Evolutionary conservation across 352 stramenopile genomes (phyloP).

Genomic region (Globisporangium sylvaticum): DNA sequence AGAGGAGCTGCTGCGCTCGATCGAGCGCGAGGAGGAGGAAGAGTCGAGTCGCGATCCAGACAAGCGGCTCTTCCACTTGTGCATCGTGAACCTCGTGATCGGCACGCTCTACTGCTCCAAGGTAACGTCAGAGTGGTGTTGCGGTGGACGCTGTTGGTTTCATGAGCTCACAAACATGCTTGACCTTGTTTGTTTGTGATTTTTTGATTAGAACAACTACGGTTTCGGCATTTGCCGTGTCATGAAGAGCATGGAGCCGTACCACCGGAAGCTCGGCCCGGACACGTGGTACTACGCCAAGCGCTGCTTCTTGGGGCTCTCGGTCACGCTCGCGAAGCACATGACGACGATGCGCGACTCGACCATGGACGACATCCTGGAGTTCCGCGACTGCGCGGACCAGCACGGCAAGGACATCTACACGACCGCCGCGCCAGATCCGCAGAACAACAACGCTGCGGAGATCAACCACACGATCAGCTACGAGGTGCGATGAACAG

Average conservation of each 20-base stretch:
- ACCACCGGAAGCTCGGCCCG: constrained; percentile 93
- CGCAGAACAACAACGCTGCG: constrained; percentile 24
- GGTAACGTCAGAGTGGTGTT: constrained; percentile 12
- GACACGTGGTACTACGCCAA: constrained; percentile 97
- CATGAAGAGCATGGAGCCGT: constrained; percentile 94
- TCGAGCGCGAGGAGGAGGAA: constrained; percentile 94
- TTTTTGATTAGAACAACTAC: constrained; percentile 84
- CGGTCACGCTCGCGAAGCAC: constrained; percentile 92
- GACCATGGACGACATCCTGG: constrained; percentile 92
- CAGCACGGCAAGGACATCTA: constrained; percentile 90
- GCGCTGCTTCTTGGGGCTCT: constrained; percentile 92
- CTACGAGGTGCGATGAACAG: constrained; percentile 66
- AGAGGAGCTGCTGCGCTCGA: constrained; percentile 92
- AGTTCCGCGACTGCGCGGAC: constrained; percentile 90
- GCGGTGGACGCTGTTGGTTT: neutral
- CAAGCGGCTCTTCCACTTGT: constrained; percentile 92
- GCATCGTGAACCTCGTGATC: constrained; percentile 97
- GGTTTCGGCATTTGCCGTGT: constrained; percentile 95
- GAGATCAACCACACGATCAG: constrained; percentile 85
- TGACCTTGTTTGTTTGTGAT: neutral
- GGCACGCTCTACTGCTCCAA: constrained; percentile 97
- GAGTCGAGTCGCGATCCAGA: constrained; percentile 85
- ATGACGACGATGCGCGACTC: constrained; percentile 94
- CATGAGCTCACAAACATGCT: neutral
- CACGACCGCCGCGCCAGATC: constrained; percentile 65